These are phyloP conservation scores for Aechmea fasciata DNA, from an alignment of 176 grass and related monocot genomes.

Conservation along the genomic window DNA sequence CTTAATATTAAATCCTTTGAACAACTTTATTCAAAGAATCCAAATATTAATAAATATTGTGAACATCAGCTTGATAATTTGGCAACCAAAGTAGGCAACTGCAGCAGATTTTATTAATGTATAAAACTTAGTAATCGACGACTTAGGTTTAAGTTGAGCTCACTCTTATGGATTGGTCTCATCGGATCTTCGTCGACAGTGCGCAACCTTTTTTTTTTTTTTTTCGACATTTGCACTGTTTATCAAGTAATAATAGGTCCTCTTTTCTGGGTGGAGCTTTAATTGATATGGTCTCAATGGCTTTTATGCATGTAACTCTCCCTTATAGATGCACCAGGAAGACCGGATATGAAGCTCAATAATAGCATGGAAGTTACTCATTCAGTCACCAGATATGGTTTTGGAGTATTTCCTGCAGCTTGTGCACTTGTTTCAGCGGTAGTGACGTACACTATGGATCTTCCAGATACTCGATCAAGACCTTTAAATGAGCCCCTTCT, in stretches of 20 bases:
- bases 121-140: not conserved
- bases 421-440: constrained; percentile 63
- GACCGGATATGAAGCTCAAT: constrained; percentile 22
- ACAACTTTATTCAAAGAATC: too few species aligned
- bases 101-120: too few species aligned
- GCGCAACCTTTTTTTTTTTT: not conserved
- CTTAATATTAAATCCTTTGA: too few species aligned
- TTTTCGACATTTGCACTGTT: not conserved
- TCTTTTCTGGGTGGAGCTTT: not conserved
- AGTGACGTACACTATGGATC: constrained; percentile 75
- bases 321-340: constrained; percentile 29
- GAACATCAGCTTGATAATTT: too few species aligned
- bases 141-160: not conserved
- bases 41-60: too few species aligned
- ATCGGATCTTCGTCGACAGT: not conserved
- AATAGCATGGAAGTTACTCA: constrained; percentile 19
- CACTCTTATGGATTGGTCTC: not conserved
- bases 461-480: constrained; percentile 48
- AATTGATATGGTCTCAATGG: not conserved
- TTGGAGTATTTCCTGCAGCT: constrained; percentile 68
- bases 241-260: not conserved
- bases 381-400: constrained; percentile 66
- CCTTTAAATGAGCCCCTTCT: constrained; percentile 72
- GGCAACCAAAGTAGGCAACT: too few species aligned
- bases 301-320: constrained; percentile 12